Percentiles rank a stretch among this genome's conserved stretches.
Conservation (phyloP, 2,329 filamentous ascomycete species). For the Monilinia fructigena region DNA sequence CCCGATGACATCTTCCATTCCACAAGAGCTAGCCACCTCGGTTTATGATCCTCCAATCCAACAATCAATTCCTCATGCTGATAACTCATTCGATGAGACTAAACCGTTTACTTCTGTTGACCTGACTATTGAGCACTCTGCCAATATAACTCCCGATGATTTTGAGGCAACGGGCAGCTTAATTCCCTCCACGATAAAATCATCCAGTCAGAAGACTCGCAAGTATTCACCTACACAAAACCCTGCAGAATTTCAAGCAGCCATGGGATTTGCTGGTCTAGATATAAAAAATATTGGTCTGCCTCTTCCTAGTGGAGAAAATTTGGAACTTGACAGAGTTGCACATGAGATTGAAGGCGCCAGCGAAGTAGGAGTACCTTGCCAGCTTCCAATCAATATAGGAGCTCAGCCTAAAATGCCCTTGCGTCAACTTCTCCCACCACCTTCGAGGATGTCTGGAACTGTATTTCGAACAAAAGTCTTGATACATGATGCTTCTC, state of each 20-base stretch:
- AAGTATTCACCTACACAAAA: not conserved
- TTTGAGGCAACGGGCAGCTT: not conserved
- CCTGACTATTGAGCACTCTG: not conserved
- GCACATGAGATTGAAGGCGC: not conserved
- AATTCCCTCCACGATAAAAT: not conserved
- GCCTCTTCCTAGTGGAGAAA: not conserved
- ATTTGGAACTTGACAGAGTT: not conserved
- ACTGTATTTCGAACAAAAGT: no score
- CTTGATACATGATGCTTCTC: no score
- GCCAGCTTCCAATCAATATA: not conserved
- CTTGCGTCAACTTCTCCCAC: no score
- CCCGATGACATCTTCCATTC: no score
- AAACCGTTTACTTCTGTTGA: conserved; percentile 21
- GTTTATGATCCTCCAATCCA: conserved; percentile 72
- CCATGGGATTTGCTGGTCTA: not conserved
- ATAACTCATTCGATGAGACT: no score
- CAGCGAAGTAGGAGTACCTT: not conserved
- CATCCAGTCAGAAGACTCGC: no score
- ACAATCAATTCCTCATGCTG: not conserved
- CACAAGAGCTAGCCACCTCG: conserved; percentile 55
- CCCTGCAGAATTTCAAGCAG: not conserved
- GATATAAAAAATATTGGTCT: not conserved
- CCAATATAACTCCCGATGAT: not conserved
- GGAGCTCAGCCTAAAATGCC: not conserved
- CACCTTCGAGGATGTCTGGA: no score